Evolutionary conservation across 1,139 yeast genomes (phyloP), one percentile per base, ranked within the genome.

Genomic region (Nakaseomyces kungkrabaensis): DNA sequence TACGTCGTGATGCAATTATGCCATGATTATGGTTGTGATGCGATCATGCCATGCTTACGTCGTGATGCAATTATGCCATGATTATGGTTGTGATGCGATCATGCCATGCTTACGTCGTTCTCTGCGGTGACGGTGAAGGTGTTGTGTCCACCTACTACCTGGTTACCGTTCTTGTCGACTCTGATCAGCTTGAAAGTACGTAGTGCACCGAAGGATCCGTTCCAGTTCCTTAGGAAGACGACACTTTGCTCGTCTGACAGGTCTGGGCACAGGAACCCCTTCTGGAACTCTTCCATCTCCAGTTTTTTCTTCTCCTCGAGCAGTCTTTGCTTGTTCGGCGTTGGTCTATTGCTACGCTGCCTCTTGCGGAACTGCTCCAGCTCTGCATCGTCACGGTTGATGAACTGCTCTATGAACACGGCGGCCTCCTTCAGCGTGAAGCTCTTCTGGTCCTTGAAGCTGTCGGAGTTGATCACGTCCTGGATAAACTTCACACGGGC

Each of bases 331-430:
- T 81, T 79, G 53, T 75, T 76, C 8, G 85, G 69, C 24, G 87
- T 76, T 7, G 97, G 96, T 68, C 97, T 77, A n/a, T 95, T 95
- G 13, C 89, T 81, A 62, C 96, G 77, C 72, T 95, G 78, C 50
- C 75, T 78, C 5, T 65, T 68, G 56, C 76, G 77, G 52, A 85
- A 70, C 51, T 72, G 71, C 11, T 76, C 76, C 50, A 90, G 67
- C 64, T 88, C 96, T 22, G 79, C 88, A 58, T 82, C 85, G 61
- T 81, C 82, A 63, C 95, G 76, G 22, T 75, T 66, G n/a, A 87
- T 70, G 59, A 79, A 86, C 44, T 78, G 76, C 52, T 77, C 78
- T 45, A 87, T 73, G 54, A 87, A 76, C 0, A 72, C 65, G 57
- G 81, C 77, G 60, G 84, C 73, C 46, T 87, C 90, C 0, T 74